Base-by-base conservation (phyloP, 306 rosid species). In the Gynostemma pentaphyllum region DNA sequence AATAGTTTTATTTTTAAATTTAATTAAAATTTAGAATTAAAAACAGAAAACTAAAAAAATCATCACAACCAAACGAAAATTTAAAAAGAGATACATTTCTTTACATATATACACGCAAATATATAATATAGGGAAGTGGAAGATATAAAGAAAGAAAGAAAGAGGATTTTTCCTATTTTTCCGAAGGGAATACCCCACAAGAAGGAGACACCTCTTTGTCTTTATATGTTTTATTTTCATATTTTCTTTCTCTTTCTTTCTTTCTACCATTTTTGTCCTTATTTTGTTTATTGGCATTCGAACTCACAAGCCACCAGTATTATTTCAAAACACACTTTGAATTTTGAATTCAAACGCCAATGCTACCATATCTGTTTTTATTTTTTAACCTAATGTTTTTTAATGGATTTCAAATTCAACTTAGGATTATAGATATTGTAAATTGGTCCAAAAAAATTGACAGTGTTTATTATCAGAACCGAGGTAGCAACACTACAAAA, bases 261-360 rank as follows among this genome's bases (percentile, higher is more conserved):
- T n/a, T n/a, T 55, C 15, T 16, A 55, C 1, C n/a, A n/a, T n/a
- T n/a, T 15, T 57, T 57, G 28, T 27, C 32, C 18, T 57, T 57
- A 18, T 57, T 27, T 57, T 57, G 64, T 10, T 34, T 36, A 19
- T 57, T 57, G 45, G 64, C 11, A 32, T 57, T 32, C 64, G 18
- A 57, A 57, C 64, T 57, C 44, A 39, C 13, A 21, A 8, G 44
- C 1, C 18, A 34, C 18, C 45, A 34, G 36, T 57, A 2, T 7
- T 34, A 57, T 8, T 30, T 57, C 34, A 41, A 57, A 56, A 18
- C 29, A 18, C 27, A 21, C 45, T 57, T 57, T 30, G 45, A 57
- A 57, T 36, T 57, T 57, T 57, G 64, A 57, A 57, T 57, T 57
- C 29, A 34, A 36, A n/a, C 24, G 44, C 30, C 24, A 50, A 50